phyloP scores from a whole-genome alignment of 1,284 basidiomycete species.

The Sporisorium scitamineum region DNA sequence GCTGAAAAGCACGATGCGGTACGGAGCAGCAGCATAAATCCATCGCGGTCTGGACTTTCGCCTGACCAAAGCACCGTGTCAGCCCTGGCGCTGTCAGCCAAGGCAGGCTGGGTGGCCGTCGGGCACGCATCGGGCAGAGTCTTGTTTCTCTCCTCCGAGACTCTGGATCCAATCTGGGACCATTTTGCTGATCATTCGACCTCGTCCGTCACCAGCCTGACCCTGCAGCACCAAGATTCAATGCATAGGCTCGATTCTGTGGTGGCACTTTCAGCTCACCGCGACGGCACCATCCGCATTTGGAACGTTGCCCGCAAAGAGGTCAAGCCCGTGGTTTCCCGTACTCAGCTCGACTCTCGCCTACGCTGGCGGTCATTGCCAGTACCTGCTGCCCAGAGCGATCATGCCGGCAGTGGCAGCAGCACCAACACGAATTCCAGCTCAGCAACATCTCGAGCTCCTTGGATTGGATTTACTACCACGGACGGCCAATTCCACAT shows the following conservation, averaged over 20 bases:
- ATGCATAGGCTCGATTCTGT: constrained; percentile 34
- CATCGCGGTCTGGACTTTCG: constrained; percentile 4
- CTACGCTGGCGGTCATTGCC: constrained; percentile 25
- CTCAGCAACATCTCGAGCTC: constrained; percentile 3
- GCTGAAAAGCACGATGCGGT: constrained; percentile 4
- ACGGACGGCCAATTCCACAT: constrained; percentile 39
- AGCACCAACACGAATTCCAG: background rate
- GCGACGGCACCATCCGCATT: constrained; percentile 42
- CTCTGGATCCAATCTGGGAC: constrained; percentile 33
- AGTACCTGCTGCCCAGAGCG: constrained; percentile 4
- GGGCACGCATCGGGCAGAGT: constrained; percentile 78
- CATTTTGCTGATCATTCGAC: background rate
- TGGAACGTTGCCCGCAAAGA: constrained; percentile 31
- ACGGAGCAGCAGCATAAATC: constrained; percentile 15
- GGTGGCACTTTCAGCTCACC: constrained; percentile 36
- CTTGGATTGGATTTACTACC: constrained; percentile 31
- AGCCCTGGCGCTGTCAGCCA: constrained; percentile 41
- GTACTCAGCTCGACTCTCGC: constrained; percentile 33
- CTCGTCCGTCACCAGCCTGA: constrained; percentile 24
- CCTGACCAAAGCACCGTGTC: constrained; percentile 30
- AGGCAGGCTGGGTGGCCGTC: constrained; percentile 73
- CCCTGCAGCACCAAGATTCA: constrained; percentile 35
- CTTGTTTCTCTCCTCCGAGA: constrained; percentile 71
- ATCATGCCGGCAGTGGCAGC: background rate
- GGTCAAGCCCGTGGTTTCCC: constrained; percentile 11